phyloP scores from a whole-genome alignment of 306 rosid genomes.

The Pachyrhizus erosus region DNA sequence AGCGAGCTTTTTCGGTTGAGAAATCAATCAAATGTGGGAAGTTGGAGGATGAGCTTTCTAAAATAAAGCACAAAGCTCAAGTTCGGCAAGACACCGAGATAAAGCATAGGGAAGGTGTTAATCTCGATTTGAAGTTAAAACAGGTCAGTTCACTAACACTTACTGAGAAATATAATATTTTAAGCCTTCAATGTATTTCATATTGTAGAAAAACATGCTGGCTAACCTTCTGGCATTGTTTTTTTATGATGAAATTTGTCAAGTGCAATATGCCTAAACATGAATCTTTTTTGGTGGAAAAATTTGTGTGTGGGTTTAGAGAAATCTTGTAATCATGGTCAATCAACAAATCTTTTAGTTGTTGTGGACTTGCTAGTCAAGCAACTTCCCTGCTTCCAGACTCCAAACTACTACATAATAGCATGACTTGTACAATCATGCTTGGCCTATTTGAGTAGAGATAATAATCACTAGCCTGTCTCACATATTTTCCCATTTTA shows the following conservation, averaged over 20 bases:
- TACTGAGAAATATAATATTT: not conserved
- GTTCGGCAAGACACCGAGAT: conserved; percentile 52
- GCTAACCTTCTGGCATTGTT: not conserved
- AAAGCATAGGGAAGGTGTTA: conserved; percentile 36
- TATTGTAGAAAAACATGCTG: conserved; percentile 12
- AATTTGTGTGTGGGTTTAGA: not conserved
- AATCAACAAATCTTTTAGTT: not conserved
- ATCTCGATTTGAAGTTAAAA: conserved; percentile 56
- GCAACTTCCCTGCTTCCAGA: not conserved
- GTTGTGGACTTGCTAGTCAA: not conserved
- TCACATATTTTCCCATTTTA: not conserved
- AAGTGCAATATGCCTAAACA: conserved; percentile 23
- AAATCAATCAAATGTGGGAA: conserved; percentile 50
- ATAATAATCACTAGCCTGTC: not conserved
- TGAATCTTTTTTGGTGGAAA: not conserved
- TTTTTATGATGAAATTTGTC: conserved; percentile 11
- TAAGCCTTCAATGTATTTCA: conserved; percentile 9
- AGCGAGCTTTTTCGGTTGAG: conserved; percentile 61
- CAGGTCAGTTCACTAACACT: conserved; percentile 62
- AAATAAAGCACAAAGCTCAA: conserved; percentile 59
- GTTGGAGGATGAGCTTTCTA: conserved; percentile 69
- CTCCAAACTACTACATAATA: not conserved
- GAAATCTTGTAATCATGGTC: conserved; percentile 3
- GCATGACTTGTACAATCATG: not conserved
- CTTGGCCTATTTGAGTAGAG: not conserved